These are phyloP conservation scores for Boletellus ananiceps DNA, from an alignment of 768 basidiomycete species.

Conservation along the genomic window DNA sequence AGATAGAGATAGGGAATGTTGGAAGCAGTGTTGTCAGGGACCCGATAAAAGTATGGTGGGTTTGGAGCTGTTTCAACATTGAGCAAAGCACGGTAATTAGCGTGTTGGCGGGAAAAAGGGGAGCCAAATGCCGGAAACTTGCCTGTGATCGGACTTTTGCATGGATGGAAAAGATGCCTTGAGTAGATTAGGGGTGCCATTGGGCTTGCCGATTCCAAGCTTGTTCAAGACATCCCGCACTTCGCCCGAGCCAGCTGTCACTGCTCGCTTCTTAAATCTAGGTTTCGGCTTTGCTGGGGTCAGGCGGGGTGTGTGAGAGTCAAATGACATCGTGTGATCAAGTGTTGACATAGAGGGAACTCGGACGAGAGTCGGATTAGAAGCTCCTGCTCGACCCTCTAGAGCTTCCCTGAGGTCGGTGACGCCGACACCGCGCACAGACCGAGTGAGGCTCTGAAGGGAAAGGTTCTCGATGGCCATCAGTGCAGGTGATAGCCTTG, in stretches of 20 bases:
- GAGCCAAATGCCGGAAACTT: conserved; percentile 10
- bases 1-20: conserved; percentile 8
- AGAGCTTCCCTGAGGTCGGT: conserved; percentile 85
- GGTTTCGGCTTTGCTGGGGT: conserved; percentile 52
- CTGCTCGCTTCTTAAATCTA: conserved; percentile 48
- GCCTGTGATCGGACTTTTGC: conserved; percentile 44
- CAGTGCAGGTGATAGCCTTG: conserved; percentile 77
- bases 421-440: conserved; percentile 78
- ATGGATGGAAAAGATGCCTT: conserved; percentile 67
- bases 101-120: background rate
- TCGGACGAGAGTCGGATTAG: conserved; percentile 65
- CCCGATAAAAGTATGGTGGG: conserved; percentile 10
- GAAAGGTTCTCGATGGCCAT: conserved; percentile 93
- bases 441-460: conserved; percentile 75
- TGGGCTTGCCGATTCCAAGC: conserved; percentile 75
- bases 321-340: conserved; percentile 56
- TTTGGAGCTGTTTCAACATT: conserved; percentile 12
- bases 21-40: conserved; percentile 13
- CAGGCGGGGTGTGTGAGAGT: conserved; percentile 37
- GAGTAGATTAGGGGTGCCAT: conserved; percentile 53
- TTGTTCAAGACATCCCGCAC: conserved; percentile 78
- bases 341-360: conserved; percentile 75
- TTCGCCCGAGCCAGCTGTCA: conserved; percentile 55
- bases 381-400: conserved; percentile 80
- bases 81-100: conserved; percentile 6